Conservation (phyloP, 179 eudicot genomes). For the Patellifolia procumbens region DNA sequence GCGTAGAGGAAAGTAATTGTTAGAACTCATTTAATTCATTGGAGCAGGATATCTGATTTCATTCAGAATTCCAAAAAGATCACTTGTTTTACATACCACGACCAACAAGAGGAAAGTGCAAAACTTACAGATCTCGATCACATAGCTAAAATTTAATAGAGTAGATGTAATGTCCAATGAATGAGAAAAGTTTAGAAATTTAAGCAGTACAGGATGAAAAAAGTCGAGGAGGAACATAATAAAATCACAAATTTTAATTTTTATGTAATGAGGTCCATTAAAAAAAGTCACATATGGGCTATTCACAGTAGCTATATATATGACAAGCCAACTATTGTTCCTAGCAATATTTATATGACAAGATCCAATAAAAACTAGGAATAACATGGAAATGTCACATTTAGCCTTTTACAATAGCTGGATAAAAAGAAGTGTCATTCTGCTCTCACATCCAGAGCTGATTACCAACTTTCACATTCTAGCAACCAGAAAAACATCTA, state of each 20-base stretch:
- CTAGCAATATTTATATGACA: not conserved
- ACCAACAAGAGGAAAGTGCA: not conserved
- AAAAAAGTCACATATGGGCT: not conserved
- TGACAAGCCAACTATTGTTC: not conserved
- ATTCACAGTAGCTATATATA: not conserved
- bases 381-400: not conserved
- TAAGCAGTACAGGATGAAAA: not conserved
- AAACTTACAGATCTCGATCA: too few relatives aligned
- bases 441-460: not conserved
- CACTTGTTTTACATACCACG: too few relatives aligned
- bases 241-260: not conserved
- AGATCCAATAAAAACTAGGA: not conserved
- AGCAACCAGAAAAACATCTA: not conserved
- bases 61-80: not conserved
- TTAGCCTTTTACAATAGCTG: not conserved
- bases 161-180: not conserved
- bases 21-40: not conserved
- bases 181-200: not conserved
- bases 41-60: constrained; percentile 1
- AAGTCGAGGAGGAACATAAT: not conserved
- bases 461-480: not conserved
- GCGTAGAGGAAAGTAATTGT: constrained; percentile 13
- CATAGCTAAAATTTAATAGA: too few relatives aligned
- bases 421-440: too few relatives aligned
- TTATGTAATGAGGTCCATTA: not conserved